Base-by-base conservation (phyloP, 768 basidiomycete species). In the Leucosporidium scottii region DNA sequence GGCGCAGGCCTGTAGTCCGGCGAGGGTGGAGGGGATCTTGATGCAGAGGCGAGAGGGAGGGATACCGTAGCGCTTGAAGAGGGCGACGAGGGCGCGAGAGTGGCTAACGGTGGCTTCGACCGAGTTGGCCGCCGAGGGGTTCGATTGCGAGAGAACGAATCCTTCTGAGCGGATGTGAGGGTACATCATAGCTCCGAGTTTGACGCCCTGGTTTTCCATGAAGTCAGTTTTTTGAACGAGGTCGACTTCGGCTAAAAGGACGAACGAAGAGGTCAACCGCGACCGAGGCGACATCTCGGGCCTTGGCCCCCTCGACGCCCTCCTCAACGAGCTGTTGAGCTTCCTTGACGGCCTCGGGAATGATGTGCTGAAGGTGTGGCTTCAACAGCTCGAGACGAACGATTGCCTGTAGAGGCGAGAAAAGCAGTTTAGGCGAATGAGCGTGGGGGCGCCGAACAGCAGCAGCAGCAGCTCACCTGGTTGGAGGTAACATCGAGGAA, bases 21-120 rank as follows among this genome's bases (percentile, higher is more conserved):
- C 74, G 25, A 65, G 30, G 15, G 75, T 76, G 9, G 73, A 53
- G 9, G 75, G 75, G 27, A 76, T 69, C 60, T 76, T 76, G 65
- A 76, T 74, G 67, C 73, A 75, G 39, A 76, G 67, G 20, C 75
- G 73, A 12, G 56, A 62, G 18, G 21, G 44, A 10, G 71, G 69
- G 27, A 74, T 39, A 13, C 66, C 70, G 21, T 47, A 51, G n/a
- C 54, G 48, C 4, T 49, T 47, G 64, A 65, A 74, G 18, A 75
- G 39, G 15, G 56, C 39, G 34, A 75, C 69, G 34, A 75, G 65
- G 1, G 68, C 62, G n/a, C 60, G 64, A 15, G 73, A 74, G 47
- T 76, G 74, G 25, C 17, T 36, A 25, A 76, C 67, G 20, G 75
- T 76, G 10, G 31, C 63, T 1, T 53, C 55, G 5, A 67, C 69